Base-by-base conservation (phyloP, 805 yeast genomes). In the Metschnikowia similis region DNA sequence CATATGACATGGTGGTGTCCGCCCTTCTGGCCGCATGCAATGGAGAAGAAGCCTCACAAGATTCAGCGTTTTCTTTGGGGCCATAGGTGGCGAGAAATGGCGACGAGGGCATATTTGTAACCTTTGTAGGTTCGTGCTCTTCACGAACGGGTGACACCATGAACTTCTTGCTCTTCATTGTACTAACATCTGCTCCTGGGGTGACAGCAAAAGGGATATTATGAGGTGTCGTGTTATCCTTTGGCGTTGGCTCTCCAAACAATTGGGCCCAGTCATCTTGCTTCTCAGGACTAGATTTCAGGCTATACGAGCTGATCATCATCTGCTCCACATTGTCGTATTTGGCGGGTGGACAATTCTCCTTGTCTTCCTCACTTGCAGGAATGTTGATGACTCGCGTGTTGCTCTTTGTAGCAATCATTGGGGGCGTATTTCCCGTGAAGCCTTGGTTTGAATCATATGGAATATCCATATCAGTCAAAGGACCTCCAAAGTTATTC, bases 351-450 rank as follows among this genome's bases (percentile, higher is more conserved):
- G 66, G 63, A 16, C 59, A 57, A 48, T 64, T 64, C 35, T 64
- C 67, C 48, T 64, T 64, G 45, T 64, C 64, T 13, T 62, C 66
- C 10, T 54, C 65, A 38, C 62, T 69, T 34, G 73, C 80, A 49
- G 75, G 79, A n/a, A 80, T 53, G 52, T 77, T 79, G 41, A 80
- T 79, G 21, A 80, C 72, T 37, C 82, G 70, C 3, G 84, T 80
- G 56, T 79, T 80, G 38, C 76, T 64, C 57, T 80, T 80, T 5
- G 79, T 77, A n/a, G 84, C 84, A 64, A 70, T 70, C 79, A 67
- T 75, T 53, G 76, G 76, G 45, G 75, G 79, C 6, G 76, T 72
- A 32, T 62, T 69, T 36, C 66, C 70, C 50, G 30, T 53, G 8
- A 55, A 35, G 4, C 52, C 53, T 6, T 29, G 29, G 30, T 45